Percentiles rank a stretch among this genome's conserved stretches.
Conservation (phyloP, 768 basidiomycete genomes). For the Omphalotus guepiniiformis region DNA sequence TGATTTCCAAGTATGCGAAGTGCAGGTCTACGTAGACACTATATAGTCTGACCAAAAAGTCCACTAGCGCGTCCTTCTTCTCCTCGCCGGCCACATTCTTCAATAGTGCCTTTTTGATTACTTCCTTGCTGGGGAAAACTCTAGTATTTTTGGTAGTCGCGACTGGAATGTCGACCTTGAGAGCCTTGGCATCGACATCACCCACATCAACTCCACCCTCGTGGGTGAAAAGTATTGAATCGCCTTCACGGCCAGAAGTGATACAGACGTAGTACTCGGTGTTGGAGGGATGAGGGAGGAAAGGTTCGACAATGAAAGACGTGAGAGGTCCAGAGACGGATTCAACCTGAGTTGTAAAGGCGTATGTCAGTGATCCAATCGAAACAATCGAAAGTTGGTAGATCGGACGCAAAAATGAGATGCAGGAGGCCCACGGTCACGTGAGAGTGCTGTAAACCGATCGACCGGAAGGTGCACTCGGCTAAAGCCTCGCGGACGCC, state of each 20-base stretch:
- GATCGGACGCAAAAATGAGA: too few species aligned
- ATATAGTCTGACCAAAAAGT: slow-evolving; percentile 94
- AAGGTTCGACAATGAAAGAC: slow-evolving; percentile 99
- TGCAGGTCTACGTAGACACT: slow-evolving; percentile 98
- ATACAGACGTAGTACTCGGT: slow-evolving; percentile 99
- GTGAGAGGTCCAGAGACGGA: slow-evolving; percentile 90
- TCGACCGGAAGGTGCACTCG: too few species aligned
- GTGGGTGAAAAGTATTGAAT: slow-evolving; percentile 97
- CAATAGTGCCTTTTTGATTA: slow-evolving; percentile 73
- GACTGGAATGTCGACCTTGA: slow-evolving; percentile 82
- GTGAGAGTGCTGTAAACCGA: too few species aligned
- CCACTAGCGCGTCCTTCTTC: slow-evolving; percentile 89
- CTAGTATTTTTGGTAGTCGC: slow-evolving; percentile 29
- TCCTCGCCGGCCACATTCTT: slow-evolving; percentile 67
- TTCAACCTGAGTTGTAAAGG: too few species aligned
- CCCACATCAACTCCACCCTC: slow-evolving; percentile 99
- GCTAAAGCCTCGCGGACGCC: too few species aligned
- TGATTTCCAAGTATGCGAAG: slow-evolving; percentile 99
- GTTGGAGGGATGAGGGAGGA: slow-evolving; percentile 90
- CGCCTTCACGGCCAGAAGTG: slow-evolving; percentile 91
- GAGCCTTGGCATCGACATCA: slow-evolving; percentile 96
- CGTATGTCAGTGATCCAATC: too few species aligned
- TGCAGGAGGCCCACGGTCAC: too few species aligned
- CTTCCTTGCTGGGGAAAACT: slow-evolving; percentile 80
- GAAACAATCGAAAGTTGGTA: too few species aligned